Conservation (phyloP, 345 rosid species). For the Zanthoxylum bungeanum region DNA sequence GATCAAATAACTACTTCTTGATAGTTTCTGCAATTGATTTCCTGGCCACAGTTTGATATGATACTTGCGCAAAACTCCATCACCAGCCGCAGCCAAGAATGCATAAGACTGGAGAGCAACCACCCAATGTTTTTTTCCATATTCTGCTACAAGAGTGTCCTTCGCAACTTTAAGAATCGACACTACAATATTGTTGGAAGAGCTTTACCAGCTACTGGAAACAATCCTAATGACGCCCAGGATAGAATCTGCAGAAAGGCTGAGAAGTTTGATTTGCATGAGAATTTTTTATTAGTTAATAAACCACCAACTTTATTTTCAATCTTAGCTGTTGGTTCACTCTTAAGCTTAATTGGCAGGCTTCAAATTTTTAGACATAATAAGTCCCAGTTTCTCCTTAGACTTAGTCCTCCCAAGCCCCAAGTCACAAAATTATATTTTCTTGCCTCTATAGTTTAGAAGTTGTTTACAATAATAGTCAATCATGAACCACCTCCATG, state of each 20-base stretch:
- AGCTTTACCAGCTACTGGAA: constrained; percentile 51
- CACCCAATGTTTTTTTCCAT: constrained; percentile 51
- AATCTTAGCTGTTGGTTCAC: neutral
- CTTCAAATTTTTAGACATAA: neutral
- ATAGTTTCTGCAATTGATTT: constrained; percentile 41
- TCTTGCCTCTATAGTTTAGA: neutral
- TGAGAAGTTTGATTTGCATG: constrained; percentile 26
- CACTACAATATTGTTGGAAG: constrained; percentile 81
- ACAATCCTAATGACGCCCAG: constrained; percentile 75
- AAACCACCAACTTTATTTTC: neutral
- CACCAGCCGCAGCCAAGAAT: constrained; percentile 80
- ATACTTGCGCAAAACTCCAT: constrained; percentile 54
- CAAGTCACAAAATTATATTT: neutral
- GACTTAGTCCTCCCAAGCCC: neutral
- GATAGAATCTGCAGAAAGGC: constrained; percentile 72
- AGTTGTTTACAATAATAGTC: neutral
- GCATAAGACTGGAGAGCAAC: constrained; percentile 77
- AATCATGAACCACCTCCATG: too few species aligned
- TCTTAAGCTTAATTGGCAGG: neutral
- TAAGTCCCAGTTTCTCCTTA: neutral
- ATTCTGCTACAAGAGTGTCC: constrained; percentile 89
- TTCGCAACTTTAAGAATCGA: constrained; percentile 81
- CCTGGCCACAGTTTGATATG: constrained; percentile 16
- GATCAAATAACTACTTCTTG: constrained; percentile 48
- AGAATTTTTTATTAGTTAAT: constrained; percentile 4